Percentiles rank a stretch among this genome's conserved stretches.
Conservation (phyloP, 129 eudicot species). For the Centella asiatica region DNA sequence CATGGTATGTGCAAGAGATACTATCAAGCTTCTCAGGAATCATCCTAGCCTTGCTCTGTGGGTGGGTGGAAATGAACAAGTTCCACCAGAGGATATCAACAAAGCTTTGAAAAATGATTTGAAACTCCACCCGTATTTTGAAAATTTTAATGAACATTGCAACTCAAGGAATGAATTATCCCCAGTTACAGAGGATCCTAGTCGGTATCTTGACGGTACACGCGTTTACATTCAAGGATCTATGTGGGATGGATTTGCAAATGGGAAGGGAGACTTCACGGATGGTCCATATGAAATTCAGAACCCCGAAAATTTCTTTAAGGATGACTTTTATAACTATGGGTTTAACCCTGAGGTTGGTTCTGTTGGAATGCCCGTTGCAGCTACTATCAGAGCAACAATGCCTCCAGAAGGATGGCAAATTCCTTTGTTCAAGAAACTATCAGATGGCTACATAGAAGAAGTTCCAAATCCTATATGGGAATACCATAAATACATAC, state of each 20-base stretch:
- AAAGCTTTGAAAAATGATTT: conserved; percentile 57
- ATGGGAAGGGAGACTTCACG: conserved; percentile 67
- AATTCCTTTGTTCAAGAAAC: conserved; percentile 66
- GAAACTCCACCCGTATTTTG: conserved; percentile 60
- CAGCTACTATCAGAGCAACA: conserved; percentile 93
- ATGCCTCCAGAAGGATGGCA: conserved; percentile 93
- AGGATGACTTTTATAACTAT: conserved; percentile 61
- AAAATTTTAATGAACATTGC: conserved; percentile 14
- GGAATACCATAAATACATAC: conserved; percentile 89
- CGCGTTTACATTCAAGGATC: conserved; percentile 88
- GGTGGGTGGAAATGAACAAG: conserved; percentile 99
- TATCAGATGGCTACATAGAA: conserved; percentile 53
- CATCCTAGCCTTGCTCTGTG: conserved; percentile 97
- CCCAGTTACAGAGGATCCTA: too few species aligned
- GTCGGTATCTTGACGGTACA: conserved; percentile 89
- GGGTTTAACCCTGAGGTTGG: conserved; percentile 99
- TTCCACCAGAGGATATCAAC: conserved; percentile 81
- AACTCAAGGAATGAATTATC: conserved; percentile 21
- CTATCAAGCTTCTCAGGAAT: conserved; percentile 83
- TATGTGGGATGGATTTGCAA: conserved; percentile 97
- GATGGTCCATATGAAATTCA: conserved; percentile 98
- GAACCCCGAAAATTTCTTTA: conserved; percentile 78
- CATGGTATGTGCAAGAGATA: conserved; percentile 83
- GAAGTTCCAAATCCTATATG: conserved; percentile 88
- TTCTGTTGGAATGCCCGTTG: conserved; percentile 95